Evolutionary conservation across 2,329 filamentous ascomycete genomes (phyloP).

Genomic region (Pyricularia sp.): DNA sequence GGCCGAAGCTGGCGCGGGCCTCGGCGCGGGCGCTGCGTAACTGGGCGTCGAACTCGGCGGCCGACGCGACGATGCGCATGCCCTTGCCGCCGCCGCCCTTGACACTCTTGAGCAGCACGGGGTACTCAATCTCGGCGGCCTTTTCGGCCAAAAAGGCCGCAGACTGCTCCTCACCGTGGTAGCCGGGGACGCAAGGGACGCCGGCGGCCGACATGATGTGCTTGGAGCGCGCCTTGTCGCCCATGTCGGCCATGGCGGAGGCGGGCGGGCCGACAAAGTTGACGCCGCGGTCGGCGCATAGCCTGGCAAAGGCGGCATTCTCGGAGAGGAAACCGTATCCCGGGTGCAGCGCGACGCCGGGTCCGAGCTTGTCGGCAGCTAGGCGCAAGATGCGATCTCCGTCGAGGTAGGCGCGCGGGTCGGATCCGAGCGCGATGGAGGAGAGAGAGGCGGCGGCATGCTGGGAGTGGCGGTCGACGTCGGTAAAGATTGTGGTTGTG

Average conservation of each 20-base stretch:
- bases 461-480: slow-evolving; percentile 78
- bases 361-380: slow-evolving; percentile 44
- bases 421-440: slow-evolving; percentile 70
- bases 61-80: slow-evolving; percentile 62
- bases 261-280: slow-evolving; percentile 90
- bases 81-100: slow-evolving; percentile 79
- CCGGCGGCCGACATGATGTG: slow-evolving; percentile 95
- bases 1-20: slow-evolving; percentile 71
- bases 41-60: slow-evolving; percentile 61
- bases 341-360: slow-evolving; percentile 38
- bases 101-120: slow-evolving; percentile 72
- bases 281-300: slow-evolving; percentile 81
- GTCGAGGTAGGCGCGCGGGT: slow-evolving; percentile 78
- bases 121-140: slow-evolving; percentile 61
- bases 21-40: slow-evolving; percentile 66
- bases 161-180: slow-evolving; percentile 81
- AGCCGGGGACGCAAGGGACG: slow-evolving; percentile 92
- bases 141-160: slow-evolving; percentile 50
- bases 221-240: slow-evolving; percentile 86
- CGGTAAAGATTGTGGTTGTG: slow-evolving; percentile 91
- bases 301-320: slow-evolving; percentile 81
- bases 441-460: slow-evolving; percentile 81
- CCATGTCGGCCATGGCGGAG: slow-evolving; percentile 78
- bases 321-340: slow-evolving; percentile 95
- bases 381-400: slow-evolving; percentile 85